Conservation (phyloP, 2,329 filamentous ascomycete species). For the Neopestalotiopsis sp. region DNA sequence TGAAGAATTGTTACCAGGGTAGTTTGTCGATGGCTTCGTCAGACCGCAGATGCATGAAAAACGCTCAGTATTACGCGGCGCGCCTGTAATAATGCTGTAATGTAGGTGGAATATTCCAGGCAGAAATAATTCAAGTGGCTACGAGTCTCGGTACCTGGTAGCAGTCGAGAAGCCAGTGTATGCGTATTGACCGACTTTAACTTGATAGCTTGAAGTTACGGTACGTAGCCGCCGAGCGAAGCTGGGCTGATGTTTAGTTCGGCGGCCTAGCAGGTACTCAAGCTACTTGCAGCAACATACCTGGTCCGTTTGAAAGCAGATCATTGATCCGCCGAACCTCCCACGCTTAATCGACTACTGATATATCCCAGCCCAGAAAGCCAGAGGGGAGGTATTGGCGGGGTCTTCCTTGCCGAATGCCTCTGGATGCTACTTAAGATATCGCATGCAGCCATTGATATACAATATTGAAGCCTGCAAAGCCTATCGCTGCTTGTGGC, state of each 20-base stretch:
- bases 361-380: too few relatives aligned
- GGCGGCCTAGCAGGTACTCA: neutral
- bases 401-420: slow-evolving; percentile 2
- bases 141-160: neutral
- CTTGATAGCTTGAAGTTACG: neutral
- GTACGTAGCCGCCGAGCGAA: neutral
- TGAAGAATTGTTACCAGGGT: slow-evolving; percentile 13
- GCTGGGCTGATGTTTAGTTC: neutral
- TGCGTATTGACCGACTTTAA: neutral
- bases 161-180: neutral
- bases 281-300: neutral
- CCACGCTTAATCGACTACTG: neutral
- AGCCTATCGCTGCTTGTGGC: neutral
- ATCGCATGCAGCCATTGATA: neutral
- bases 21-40: neutral
- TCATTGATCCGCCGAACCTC: neutral
- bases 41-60: slow-evolving; percentile 4
- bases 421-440: neutral
- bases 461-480: neutral
- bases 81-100: neutral
- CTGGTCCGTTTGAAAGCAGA: neutral
- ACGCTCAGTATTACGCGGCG: neutral
- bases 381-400: neutral
- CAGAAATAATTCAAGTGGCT: neutral
- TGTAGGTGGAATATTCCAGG: neutral